These are phyloP conservation scores for Pulveroboletus sp. DNA, from an alignment of 768 basidiomycete genomes.

Conservation along the genomic window DNA sequence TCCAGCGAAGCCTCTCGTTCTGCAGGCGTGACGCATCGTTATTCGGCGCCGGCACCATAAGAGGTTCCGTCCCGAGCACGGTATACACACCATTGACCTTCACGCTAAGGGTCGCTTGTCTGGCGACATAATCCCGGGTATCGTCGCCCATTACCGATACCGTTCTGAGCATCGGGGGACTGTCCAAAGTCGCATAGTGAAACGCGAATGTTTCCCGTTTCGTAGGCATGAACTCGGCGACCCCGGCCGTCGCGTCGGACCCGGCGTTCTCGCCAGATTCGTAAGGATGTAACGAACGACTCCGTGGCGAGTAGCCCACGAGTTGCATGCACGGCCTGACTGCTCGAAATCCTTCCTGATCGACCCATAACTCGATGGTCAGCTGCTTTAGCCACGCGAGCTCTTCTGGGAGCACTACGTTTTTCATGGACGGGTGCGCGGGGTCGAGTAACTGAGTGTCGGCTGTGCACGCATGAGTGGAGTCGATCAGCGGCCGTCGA, in stretches of 20 bases:
- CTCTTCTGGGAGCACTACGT: slow-evolving; percentile 32
- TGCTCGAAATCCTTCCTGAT: slow-evolving; percentile 79
- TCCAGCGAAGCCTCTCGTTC: slow-evolving; percentile 57
- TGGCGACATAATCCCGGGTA: slow-evolving; percentile 68
- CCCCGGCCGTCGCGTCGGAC: slow-evolving; percentile 38
- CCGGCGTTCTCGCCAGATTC: slow-evolving; percentile 23
- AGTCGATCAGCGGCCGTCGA: slow-evolving; percentile 16
- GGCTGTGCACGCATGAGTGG: slow-evolving; percentile 3
- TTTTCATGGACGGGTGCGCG: slow-evolving; percentile 11
- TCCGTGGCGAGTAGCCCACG: slow-evolving; percentile 44
- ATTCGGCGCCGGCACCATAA: slow-evolving; percentile 16
- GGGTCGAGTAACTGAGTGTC: slow-evolving; percentile 2
- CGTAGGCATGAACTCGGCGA: slow-evolving; percentile 64
- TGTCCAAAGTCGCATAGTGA: slow-evolving; percentile 67
- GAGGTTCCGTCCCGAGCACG: slow-evolving; percentile 61
- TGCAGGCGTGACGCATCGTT: slow-evolving; percentile 18
- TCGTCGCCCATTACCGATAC: slow-evolving; percentile 65
- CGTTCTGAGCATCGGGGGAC: slow-evolving; percentile 64
- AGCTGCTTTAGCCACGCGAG: slow-evolving; percentile 53
- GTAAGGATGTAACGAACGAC: slow-evolving; percentile 26
- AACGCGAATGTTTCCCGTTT: slow-evolving; percentile 59
- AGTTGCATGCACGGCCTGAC: slow-evolving; percentile 57
- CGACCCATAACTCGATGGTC: slow-evolving; percentile 64
- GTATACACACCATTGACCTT: slow-evolving; percentile 74
- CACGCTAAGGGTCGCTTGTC: slow-evolving; percentile 66